These are phyloP conservation scores for Trichoderma virens DNA, from an alignment of 495 filamentous ascomycete genomes.

Conservation along the genomic window DNA sequence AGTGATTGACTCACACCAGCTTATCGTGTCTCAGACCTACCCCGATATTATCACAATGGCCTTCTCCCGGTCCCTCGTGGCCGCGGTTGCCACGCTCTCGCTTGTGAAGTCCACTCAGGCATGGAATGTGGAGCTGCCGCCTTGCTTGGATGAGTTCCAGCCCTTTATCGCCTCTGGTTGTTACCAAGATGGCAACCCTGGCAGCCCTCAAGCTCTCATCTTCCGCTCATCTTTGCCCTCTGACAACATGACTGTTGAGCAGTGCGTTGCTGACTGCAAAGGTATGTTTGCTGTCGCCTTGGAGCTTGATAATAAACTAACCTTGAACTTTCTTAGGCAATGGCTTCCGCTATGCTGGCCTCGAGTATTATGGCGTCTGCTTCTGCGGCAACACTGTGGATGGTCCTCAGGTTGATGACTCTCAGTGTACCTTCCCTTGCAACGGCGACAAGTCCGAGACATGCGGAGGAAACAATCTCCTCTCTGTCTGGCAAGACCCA, in stretches of 20 bases:
- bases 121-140: conserved; percentile 31
- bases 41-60: conserved; percentile 14
- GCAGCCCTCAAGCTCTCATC: conserved; percentile 28
- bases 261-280: conserved; percentile 46
- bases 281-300: conserved; percentile 16
- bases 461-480: conserved; percentile 39
- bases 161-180: conserved; percentile 47
- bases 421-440: conserved; percentile 39
- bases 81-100: conserved; percentile 25
- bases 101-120: conserved; percentile 25
- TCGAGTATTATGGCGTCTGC: conserved; percentile 48
- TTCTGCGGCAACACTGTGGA: conserved; percentile 43
- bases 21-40: not conserved
- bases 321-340: conserved; percentile 23
- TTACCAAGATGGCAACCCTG: conserved; percentile 30
- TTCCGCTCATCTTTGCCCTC: conserved; percentile 29
- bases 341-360: conserved; percentile 45
- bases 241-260: conserved; percentile 43
- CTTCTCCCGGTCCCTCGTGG: conserved; percentile 17
- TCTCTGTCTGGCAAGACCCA: conserved; percentile 45
- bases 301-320: not conserved
- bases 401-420: conserved; percentile 24
- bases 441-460: conserved; percentile 35
- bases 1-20: not conserved
- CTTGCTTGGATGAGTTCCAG: conserved; percentile 34